A percentile compares a stretch with the other conserved stretches of the same genome.
These are phyloP conservation scores for Bruguiera gymnorhiza DNA, from an alignment of 345 rosid species.

Conservation along the genomic window DNA sequence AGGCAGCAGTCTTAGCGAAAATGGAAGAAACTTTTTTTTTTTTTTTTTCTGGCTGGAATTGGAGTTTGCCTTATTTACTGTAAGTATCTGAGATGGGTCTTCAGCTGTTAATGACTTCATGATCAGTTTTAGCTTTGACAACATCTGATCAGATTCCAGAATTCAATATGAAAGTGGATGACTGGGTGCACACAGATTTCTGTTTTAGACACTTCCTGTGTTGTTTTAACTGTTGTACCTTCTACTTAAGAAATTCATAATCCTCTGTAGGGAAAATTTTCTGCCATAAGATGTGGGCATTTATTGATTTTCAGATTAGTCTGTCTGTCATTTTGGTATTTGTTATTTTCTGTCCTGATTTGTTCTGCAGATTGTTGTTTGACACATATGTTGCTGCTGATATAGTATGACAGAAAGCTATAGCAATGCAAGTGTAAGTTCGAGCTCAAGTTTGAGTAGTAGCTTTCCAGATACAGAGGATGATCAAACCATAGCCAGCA, in stretches of 20 bases:
- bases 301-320: no score
- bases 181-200: not conserved
- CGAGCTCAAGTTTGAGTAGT: conserved; percentile 76
- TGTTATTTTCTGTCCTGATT: not conserved
- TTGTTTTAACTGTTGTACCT: not conserved
- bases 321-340: no score
- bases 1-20: no score
- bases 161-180: not conserved
- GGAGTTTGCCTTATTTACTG: no score
- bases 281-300: no score
- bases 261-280: no score
- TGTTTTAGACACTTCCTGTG: not conserved
- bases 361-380: conserved; percentile 10
- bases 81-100: not conserved
- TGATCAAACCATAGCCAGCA: conserved; percentile 72
- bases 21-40: no score
- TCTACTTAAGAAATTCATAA: not conserved
- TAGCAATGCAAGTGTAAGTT: conserved; percentile 65
- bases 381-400: not conserved
- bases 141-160: not conserved
- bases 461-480: conserved; percentile 74
- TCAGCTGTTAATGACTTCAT: not conserved
- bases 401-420: conserved; percentile 47
- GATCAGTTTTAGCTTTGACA: not conserved
- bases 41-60: no score